Percentiles rank a stretch among this genome's conserved stretches.
Evolutionary conservation across 805 yeast genomes (phyloP).

Genomic region (Ogataea trehalophila): DNA sequence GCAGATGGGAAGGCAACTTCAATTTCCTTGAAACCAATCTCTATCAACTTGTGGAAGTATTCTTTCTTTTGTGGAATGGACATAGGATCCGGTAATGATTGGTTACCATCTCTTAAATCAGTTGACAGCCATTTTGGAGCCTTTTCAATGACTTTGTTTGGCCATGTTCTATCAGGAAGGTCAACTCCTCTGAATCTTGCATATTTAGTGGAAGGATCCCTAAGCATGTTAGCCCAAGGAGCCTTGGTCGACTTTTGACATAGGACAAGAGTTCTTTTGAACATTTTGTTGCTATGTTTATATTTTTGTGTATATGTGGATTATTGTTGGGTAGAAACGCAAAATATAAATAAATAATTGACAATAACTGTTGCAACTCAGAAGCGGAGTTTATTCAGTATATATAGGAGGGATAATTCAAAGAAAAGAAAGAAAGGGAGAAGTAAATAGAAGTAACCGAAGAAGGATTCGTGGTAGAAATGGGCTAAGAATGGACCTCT

Average conservation of each 20-base stretch:
- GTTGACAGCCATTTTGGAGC: conserved; percentile 82
- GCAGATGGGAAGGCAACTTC: conserved; percentile 81
- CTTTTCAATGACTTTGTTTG: conserved; percentile 55
- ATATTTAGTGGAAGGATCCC: conserved; percentile 64
- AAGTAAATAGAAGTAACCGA: no score
- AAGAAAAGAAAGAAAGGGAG: no score
- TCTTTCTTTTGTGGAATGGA: conserved; percentile 67
- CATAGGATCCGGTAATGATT: conserved; percentile 81
- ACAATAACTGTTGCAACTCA: no score
- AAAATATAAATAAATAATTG: no score
- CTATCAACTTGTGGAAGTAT: conserved; percentile 66
- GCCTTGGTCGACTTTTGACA: conserved; percentile 26
- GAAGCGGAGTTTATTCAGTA: no score
- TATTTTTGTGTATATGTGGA: background rate
- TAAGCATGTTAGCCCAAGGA: conserved; percentile 49
- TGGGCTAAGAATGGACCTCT: no score
- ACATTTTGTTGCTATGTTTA: conserved; percentile 18
- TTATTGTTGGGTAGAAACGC: no score
- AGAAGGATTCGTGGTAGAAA: no score
- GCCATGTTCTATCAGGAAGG: conserved; percentile 68
- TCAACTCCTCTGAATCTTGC: conserved; percentile 48
- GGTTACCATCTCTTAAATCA: conserved; percentile 78
- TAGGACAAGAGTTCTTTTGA: conserved; percentile 23
- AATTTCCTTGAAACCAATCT: conserved; percentile 74
- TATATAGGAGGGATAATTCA: no score